Evolutionary conservation across 257 asterid species (phyloP), one percentile per base, ranked within the genome.

Genomic region (Penstemon barbatus): DNA sequence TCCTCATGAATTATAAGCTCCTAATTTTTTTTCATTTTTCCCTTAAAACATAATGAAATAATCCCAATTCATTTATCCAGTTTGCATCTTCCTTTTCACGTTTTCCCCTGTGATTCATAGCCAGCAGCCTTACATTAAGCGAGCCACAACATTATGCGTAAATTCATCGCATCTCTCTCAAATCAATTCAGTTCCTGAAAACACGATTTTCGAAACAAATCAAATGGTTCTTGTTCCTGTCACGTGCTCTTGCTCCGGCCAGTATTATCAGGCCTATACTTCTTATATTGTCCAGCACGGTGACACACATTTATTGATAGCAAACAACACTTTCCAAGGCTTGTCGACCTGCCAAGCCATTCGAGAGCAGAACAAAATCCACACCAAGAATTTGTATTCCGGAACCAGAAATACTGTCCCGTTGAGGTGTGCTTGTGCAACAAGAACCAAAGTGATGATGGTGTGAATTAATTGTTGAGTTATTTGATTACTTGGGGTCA

Each of bases 391-490:
- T 0, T 52, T 90, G 61, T 0, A 0, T 4, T 0, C 15, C 5
- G 92, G 96, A 7, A 51, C 65, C 0, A 67, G 83, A 57, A 11
- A 90, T 46, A 72, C 58, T 8, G 88, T 93, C 52, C 99, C 99
- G 19, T 63, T 87, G 36, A 78, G 99, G 71, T 93, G 97, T 43
- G 96, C 96, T 46, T 93, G 99, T 57, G 96, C 95, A 0, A 93
- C 97, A 75, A 51, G 58, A 77, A 64, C 13, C 96, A 93, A 50
- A 67, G 39, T 3, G 71, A 76, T 8, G 66, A 53, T 10, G 88
- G 92, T 4, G 83, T 79, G 6, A 93, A 83, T 46, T 90, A 66
- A 45, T 18, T 93, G 61, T 60, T 93, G 66, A 88, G 86, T 60
- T 93, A 90, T 43, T 65, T 87, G 61, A 33, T 93, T 41, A 15